Conservation (phyloP, 2,329 filamentous ascomycete genomes). For the Fusarium sp. region DNA sequence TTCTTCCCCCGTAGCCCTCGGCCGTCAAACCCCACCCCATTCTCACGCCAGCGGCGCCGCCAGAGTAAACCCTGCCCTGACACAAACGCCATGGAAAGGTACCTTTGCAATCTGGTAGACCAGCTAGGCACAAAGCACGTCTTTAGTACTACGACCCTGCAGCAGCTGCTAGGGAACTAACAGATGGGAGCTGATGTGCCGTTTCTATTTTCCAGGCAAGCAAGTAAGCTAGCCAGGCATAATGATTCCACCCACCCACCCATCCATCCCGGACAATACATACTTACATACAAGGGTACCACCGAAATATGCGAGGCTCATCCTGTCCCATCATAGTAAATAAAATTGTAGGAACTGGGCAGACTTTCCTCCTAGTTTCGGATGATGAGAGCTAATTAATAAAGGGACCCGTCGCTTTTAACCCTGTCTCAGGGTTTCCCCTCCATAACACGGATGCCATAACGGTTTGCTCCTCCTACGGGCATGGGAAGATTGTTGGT, state of each 20-base stretch:
- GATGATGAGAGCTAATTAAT: conserved; percentile 25
- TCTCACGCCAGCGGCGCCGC: conserved; percentile 34
- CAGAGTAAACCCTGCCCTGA: conserved; percentile 21
- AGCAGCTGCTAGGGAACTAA: conserved; percentile 9
- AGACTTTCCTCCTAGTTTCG: background rate
- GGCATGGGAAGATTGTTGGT: conserved; percentile 13
- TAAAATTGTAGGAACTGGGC: conserved; percentile 6
- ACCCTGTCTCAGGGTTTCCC: conserved; percentile 15
- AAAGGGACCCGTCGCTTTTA: conserved; percentile 27
- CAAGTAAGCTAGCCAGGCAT: background rate
- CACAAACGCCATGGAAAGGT: background rate
- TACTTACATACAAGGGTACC: too few relatives aligned
- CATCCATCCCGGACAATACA: background rate
- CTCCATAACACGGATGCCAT: background rate
- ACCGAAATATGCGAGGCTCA: background rate
- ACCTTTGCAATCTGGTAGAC: background rate
- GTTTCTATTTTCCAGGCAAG: background rate
- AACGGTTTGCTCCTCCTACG: conserved; percentile 1
- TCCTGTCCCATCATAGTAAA: conserved; percentile 20
- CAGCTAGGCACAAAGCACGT: conserved; percentile 2
- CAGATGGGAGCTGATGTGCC: conserved; percentile 13
- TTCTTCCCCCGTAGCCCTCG: background rate
- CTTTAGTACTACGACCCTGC: conserved; percentile 4
- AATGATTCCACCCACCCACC: background rate
- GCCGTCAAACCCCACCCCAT: conserved; percentile 21